A percentile compares a stretch with the other conserved stretches of the same genome.
Conservation (phyloP, 495 filamentous ascomycete genomes). For the Aspergillus nanangensis region DNA sequence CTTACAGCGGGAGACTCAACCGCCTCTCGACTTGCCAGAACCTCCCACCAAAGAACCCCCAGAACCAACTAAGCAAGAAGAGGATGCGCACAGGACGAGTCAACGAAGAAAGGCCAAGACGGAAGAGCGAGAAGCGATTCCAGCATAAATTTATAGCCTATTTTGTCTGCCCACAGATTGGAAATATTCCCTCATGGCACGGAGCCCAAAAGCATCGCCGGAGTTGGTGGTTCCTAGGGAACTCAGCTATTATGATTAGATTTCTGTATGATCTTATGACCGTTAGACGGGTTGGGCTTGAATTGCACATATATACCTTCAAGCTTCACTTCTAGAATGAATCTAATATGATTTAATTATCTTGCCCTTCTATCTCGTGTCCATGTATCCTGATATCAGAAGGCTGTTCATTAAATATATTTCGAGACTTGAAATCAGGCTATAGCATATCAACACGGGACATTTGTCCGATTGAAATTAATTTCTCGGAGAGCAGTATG, state of each 20-base stretch:
- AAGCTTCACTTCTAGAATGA: constrained; percentile 22
- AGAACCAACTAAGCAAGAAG: constrained; percentile 11
- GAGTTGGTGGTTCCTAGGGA: constrained; percentile 20
- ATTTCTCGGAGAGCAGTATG: neutral
- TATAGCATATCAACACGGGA: no score
- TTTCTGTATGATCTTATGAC: neutral
- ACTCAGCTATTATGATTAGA: constrained; percentile 9
- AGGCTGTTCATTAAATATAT: no score
- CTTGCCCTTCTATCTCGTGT: no score
- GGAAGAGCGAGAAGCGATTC: constrained; percentile 26
- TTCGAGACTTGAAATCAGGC: no score
- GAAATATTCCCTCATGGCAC: neutral
- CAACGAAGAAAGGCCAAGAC: constrained; percentile 32
- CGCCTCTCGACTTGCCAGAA: constrained; percentile 48
- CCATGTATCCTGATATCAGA: no score
- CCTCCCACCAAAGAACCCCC: constrained; percentile 47
- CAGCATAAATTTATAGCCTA: constrained; percentile 16
- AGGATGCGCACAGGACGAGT: constrained; percentile 26
- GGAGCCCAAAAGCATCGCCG: constrained; percentile 12
- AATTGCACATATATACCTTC: neutral
- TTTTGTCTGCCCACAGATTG: neutral
- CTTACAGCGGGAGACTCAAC: constrained; percentile 63
- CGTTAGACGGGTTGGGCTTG: neutral
- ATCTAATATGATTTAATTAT: neutral
- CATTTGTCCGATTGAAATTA: no score